Evolutionary conservation across 352 stramenopile species (phyloP), one percentile per base, ranked within the genome.

Genomic region (Globisporangium viniferum): DNA sequence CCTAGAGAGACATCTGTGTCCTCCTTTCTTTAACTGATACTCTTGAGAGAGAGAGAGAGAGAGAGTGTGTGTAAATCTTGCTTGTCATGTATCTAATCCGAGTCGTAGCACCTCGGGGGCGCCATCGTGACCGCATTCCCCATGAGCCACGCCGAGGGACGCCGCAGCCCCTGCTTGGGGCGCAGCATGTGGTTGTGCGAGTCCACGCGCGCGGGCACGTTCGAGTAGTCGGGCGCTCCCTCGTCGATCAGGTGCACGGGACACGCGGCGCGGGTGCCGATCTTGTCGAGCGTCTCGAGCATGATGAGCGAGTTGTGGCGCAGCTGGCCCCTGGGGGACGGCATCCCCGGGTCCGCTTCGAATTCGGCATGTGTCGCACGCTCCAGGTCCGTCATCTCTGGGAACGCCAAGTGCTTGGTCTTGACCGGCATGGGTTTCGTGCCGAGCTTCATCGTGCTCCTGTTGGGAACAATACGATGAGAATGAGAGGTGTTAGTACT

Each of bases 281-380:
- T 91, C 65, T 87, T 88, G 71, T 93, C 85, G 33, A 91, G 70
- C 24, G 78, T 91, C 69, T 90, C 85, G n/a, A 93, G 69, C 24
- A 74, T 70, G 41, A 93, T 78, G 24, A 84, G 73, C 56, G 82
- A 90, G 46, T 83, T 66, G 24, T 61, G 73, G 22, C 59, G 82
- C 60, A 91, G 73, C 35, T 85, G 73, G 15, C 81, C 74, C 54
- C 81, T 86, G 12, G 81, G 82, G 1, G 79, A 81, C 10, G 84
- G 73, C 79, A 91, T 89, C 48, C 72, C 79, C 54, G 59, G 44
- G 57, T 91, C 79, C 2, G 62, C 73, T 51, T 89, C 82, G 20
- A 73, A 59, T 22, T 71, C 72, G 24, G 77, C 63, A 1, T 73
- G 56, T 22, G 68, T 66, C 10, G 77, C 67, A 5, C 22, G n/a